Percentiles rank a stretch among this genome's conserved stretches.
phyloP scores from a whole-genome alignment of 306 rosid species.

The Amphicarpaea edgeworthii region DNA sequence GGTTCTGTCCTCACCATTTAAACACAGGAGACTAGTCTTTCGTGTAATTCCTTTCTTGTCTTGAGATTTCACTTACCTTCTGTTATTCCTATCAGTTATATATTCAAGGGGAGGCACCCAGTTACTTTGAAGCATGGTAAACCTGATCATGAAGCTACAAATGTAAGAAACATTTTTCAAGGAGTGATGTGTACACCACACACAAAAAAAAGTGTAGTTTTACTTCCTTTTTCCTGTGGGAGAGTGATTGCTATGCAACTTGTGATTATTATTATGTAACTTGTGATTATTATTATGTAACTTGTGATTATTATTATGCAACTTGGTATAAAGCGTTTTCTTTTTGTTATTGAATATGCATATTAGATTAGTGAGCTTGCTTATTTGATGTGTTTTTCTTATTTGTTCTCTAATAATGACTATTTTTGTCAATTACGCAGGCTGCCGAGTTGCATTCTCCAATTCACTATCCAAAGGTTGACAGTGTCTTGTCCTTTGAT shows the following conservation, averaged over 20 bases:
- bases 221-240: background rate
- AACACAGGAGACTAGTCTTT: constrained; percentile 33
- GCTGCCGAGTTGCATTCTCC: constrained; percentile 69
- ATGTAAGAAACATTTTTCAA: constrained; percentile 62
- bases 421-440: constrained; percentile 55
- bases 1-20: constrained; percentile 29
- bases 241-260: constrained; percentile 27
- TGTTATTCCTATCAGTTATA: constrained; percentile 62
- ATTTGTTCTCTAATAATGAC: constrained; percentile 2
- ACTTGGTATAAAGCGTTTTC: background rate
- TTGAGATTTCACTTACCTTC: constrained; percentile 39
- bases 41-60: background rate
- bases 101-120: constrained; percentile 87
- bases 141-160: constrained; percentile 90
- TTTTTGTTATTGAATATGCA: constrained; percentile 12
- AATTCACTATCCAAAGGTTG: constrained; percentile 87
- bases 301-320: constrained; percentile 22
- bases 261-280: constrained; percentile 23
- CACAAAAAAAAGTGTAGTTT: background rate
- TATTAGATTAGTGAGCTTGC: constrained; percentile 20
- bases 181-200: background rate
- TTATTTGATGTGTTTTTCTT: constrained; percentile 15
- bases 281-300: constrained; percentile 25
- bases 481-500: constrained; percentile 83
- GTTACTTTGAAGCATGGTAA: constrained; percentile 86